Conservation (phyloP, 345 rosid species). For the Heritiera fomes region DNA sequence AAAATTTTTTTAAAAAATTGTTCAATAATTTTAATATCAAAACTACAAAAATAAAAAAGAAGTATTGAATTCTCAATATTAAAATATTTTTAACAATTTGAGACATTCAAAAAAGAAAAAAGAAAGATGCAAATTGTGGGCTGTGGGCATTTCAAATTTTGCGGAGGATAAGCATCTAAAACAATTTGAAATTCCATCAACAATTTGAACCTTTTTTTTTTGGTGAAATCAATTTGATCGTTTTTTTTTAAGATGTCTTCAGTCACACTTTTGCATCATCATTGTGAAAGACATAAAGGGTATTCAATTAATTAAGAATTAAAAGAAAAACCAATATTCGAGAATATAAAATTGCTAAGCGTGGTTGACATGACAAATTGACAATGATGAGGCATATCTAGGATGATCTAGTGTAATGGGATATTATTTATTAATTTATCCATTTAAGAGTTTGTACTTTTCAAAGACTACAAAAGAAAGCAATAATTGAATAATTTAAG, state of each 20-base stretch:
- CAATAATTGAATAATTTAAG: background rate
- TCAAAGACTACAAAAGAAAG: background rate
- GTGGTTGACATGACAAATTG: background rate
- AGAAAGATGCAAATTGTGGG: background rate
- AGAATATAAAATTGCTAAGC: background rate
- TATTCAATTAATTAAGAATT: background rate
- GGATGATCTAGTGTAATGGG: too few species aligned
- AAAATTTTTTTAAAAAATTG: too few species aligned
- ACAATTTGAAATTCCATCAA: slow-evolving; percentile 3
- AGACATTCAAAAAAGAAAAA: background rate
- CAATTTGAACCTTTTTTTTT: background rate
- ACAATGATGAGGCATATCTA: too few species aligned
- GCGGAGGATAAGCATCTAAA: background rate
- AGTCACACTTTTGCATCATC: background rate
- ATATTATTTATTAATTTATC: too few species aligned
- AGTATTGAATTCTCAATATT: too few species aligned
- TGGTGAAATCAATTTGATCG: too few species aligned
- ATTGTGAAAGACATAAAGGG: background rate
- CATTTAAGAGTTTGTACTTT: too few species aligned
- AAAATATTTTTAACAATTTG: too few species aligned
- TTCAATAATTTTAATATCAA: too few species aligned
- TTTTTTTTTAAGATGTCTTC: background rate
- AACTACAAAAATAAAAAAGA: too few species aligned
- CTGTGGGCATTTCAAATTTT: background rate
- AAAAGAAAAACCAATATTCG: background rate